A percentile compares a stretch with the other conserved stretches of the same genome.
These are phyloP conservation scores for Auricularia cornea DNA, from an alignment of 768 basidiomycete species.

Conservation along the genomic window DNA sequence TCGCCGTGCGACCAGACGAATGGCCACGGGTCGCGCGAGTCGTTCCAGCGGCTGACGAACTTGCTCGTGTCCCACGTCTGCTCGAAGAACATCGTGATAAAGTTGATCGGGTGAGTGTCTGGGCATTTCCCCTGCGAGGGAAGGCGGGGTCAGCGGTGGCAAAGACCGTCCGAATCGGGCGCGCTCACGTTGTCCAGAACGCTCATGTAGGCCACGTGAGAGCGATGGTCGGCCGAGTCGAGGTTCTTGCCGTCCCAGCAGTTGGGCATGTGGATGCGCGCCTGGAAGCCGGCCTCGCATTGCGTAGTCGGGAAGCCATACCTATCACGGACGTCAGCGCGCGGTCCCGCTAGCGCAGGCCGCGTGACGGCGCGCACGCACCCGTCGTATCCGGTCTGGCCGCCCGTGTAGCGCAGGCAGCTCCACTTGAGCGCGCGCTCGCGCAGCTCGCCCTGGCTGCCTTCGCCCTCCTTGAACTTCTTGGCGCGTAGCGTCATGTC, in stretches of 20 bases:
- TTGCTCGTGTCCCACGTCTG: not conserved
- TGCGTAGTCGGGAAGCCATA: conserved; percentile 8
- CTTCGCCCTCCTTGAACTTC: conserved; percentile 16
- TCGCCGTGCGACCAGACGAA: not conserved
- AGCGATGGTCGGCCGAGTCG: conserved; percentile 30
- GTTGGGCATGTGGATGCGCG: conserved; percentile 24
- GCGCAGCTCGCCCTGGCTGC: conserved; percentile 23
- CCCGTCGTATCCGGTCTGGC: conserved; percentile 14
- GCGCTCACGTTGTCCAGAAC: not conserved
- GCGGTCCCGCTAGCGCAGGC: too few relatives aligned
- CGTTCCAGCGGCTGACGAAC: not conserved
- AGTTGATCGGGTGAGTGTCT: not conserved
- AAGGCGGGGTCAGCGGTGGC: not conserved
- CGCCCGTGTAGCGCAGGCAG: conserved; percentile 32
- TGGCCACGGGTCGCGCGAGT: not conserved
- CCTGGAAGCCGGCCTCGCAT: conserved; percentile 21
- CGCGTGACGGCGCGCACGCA: too few relatives aligned
- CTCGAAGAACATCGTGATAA: not conserved
- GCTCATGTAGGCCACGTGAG: conserved; percentile 27
- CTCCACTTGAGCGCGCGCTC: conserved; percentile 32
- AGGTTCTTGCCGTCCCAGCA: conserved; percentile 35
- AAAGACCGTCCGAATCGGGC: not conserved
- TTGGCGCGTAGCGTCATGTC: conserved; percentile 39
- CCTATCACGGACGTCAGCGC: not conserved
- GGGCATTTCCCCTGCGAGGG: not conserved